phyloP scores from a whole-genome alignment of 2,329 filamentous ascomycete genomes.

The Zasmidium cellare region DNA sequence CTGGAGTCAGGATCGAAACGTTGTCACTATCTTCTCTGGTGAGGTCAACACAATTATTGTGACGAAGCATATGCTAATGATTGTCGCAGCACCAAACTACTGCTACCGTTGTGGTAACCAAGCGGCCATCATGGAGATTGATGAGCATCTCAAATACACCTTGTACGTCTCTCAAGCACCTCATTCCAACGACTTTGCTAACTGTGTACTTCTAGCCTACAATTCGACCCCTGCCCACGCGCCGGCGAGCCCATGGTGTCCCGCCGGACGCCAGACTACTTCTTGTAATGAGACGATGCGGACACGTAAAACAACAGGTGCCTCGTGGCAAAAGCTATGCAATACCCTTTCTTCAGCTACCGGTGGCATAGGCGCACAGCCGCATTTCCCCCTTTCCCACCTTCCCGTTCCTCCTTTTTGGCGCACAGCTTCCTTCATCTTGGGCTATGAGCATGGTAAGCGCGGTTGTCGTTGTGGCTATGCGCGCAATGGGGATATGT shows the following conservation, averaged over 20 bases:
- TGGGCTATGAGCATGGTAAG: neutral
- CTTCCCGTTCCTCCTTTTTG: no score
- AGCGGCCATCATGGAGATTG: slow-evolving; percentile 99
- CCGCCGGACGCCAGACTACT: slow-evolving; percentile 92
- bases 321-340: neutral
- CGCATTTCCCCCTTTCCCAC: neutral
- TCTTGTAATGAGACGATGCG: slow-evolving; percentile 66
- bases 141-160: slow-evolving; percentile 98
- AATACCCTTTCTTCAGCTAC: neutral
- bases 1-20: slow-evolving; percentile 97
- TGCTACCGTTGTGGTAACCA: slow-evolving; percentile 99
- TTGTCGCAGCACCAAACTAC: slow-evolving; percentile 63
- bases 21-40: slow-evolving; percentile 98
- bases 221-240: slow-evolving; percentile 97
- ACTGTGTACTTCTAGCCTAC: slow-evolving; percentile 65
- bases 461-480: neutral
- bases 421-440: neutral
- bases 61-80: slow-evolving; percentile 29
- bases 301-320: neutral
- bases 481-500: neutral
- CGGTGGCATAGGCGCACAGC: neutral
- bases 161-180: slow-evolving; percentile 68
- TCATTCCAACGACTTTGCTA: neutral
- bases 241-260: slow-evolving; percentile 99
- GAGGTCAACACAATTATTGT: slow-evolving; percentile 18